Evolutionary conservation across 352 stramenopile genomes (phyloP).

Genomic region (Globisporangium nodosum): DNA sequence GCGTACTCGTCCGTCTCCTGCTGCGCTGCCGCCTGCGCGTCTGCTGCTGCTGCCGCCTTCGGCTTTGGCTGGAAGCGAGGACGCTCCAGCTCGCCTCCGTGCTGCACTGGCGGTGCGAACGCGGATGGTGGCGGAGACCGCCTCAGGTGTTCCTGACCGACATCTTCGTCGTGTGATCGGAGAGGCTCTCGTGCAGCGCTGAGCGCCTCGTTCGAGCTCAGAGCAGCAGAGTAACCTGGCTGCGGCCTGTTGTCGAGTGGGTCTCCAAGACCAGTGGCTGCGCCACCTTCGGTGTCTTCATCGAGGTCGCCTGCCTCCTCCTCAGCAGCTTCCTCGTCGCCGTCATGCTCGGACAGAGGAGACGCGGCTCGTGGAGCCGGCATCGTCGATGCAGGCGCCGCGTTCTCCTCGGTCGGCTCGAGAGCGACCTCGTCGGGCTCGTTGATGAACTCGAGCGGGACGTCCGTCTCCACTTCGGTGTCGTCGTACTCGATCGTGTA

Average conservation of each 20-base stretch:
- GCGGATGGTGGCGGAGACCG: background rate
- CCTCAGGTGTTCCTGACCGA: background rate
- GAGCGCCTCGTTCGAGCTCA: background rate
- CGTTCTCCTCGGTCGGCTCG: background rate
- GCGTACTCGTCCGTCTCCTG: slow-evolving; percentile 31
- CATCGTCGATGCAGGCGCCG: background rate
- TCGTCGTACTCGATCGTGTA: slow-evolving; percentile 84
- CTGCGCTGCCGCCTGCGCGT: background rate
- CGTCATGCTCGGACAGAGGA: background rate
- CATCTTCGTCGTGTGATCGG: background rate
- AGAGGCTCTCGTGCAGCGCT: background rate
- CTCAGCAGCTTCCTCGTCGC: slow-evolving; percentile 1
- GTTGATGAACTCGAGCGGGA: slow-evolving; percentile 46
- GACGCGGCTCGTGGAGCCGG: background rate
- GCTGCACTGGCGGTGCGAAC: background rate
- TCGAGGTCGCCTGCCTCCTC: too few relatives aligned
- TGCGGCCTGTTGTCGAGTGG: background rate
- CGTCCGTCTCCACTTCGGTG: slow-evolving; percentile 56
- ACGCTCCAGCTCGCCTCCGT: slow-evolving; percentile 6
- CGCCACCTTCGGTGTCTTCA: too few relatives aligned
- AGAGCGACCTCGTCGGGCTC: slow-evolving; percentile 20
- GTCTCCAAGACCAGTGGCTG: background rate
- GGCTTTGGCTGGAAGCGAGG: slow-evolving; percentile 9
- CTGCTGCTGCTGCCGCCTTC: background rate
- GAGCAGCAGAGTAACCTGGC: background rate